Base-by-base conservation (phyloP, 2,329 filamentous ascomycete genomes). In the Aspergillus sp. region DNA sequence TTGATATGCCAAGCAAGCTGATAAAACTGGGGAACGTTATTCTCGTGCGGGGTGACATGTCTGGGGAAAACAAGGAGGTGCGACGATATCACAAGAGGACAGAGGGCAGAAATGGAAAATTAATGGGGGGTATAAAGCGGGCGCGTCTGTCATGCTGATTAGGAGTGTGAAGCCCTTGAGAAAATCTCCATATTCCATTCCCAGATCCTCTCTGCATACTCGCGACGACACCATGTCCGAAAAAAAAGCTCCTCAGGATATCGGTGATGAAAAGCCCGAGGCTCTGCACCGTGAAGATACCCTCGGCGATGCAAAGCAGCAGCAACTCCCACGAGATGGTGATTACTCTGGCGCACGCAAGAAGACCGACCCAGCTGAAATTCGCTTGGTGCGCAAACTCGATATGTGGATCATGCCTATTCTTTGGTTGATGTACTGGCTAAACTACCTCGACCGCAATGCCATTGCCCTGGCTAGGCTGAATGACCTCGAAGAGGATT, bases 271-370 rank as follows among this genome's bases (percentile, higher is more conserved):
- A n/a, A 59, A 62, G 41, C 55, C 57, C 21, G 48, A 56, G 25
- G 33, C 52, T 35, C 31, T 62, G 37, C 60, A 59, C 46, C 57
- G 52, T 8, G 60, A 64, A 40, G 56, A 57, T 39, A 57, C 56
- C 37, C 51, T 62, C 39, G 54, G 52, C 27, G 40, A 64, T 23
- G 60, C 62, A n/a, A 49, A 44, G 37, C 35, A 49, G 17, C 52
- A 55, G 27, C 35, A 35, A 19, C 7, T 21, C 27, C 27, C 27
- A 8, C 8, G 9, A 31, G 27, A 31, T 15, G 45, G 62, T 17
- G 74, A 77, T 57, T 77, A 77, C 63, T 76, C 73, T 4, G 75
- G 75, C 17, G 74, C 75, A 4, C 64, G 70, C 33, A 70, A 70
- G 55, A 77, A 77, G 65, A 76, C 74, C 0, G 73, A 77, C 39